phyloP scores from a whole-genome alignment of 164 flowering plant species.

The Stephania japonica region DNA sequence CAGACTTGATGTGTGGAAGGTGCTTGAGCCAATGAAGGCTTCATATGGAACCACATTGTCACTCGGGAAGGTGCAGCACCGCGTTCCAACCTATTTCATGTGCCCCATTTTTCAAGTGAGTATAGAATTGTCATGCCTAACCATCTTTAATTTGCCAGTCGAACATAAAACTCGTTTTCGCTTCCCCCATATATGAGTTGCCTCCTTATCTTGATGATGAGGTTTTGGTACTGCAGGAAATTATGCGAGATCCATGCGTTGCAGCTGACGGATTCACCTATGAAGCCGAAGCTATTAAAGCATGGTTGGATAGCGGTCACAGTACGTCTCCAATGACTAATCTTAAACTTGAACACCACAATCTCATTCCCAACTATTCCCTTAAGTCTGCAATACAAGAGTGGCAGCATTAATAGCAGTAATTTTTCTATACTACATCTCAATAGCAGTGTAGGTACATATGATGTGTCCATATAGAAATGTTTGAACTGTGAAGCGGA shows the following conservation, averaged over 20 bases:
- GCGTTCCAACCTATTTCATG: constrained; percentile 50
- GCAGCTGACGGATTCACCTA: constrained; percentile 9
- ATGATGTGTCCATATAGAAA: background rate
- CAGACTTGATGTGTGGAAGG: constrained; percentile 59
- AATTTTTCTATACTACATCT: background rate
- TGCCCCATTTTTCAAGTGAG: constrained; percentile 74
- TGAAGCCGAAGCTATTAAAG: constrained; percentile 6
- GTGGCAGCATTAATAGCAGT: background rate
- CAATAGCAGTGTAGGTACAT: too few species aligned
- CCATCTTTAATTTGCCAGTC: background rate
- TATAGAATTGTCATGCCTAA: background rate
- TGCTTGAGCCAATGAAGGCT: constrained; percentile 60
- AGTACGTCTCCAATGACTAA: constrained; percentile 9
- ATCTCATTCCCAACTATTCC: constrained; percentile 4
- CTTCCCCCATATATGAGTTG: background rate
- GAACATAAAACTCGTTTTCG: background rate
- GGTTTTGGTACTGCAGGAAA: constrained; percentile 3
- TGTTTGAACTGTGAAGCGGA: background rate
- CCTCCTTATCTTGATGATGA: background rate
- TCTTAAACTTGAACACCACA: background rate
- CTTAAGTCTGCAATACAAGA: constrained; percentile 7
- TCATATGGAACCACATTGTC: constrained; percentile 40
- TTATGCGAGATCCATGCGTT: constrained; percentile 7
- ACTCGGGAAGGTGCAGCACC: constrained; percentile 10
- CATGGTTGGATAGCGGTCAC: constrained; percentile 4